These are phyloP conservation scores for Hibiscus syriacus DNA, from an alignment of 345 rosid genomes.

Conservation along the genomic window DNA sequence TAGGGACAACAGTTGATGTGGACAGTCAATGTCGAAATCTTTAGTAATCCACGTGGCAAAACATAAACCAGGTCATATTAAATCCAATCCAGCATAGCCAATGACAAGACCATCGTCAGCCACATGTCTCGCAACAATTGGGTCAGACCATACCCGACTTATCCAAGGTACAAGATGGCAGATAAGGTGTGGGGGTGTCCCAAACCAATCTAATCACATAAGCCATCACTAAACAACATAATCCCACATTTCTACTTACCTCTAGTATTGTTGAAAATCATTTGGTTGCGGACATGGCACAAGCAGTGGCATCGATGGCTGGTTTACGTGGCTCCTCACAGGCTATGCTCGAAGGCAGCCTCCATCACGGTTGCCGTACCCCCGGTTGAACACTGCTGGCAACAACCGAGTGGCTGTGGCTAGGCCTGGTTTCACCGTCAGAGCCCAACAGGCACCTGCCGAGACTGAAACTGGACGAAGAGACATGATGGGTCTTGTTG, in stretches of 20 bases:
- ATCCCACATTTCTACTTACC: conserved; percentile 25
- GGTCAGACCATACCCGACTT: conserved; percentile 33
- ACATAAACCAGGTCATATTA: neutral
- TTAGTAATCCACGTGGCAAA: conserved; percentile 25
- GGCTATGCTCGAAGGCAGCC: conserved; percentile 62
- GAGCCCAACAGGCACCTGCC: conserved; percentile 45
- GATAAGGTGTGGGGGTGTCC: conserved; percentile 36
- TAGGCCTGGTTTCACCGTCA: conserved; percentile 37
- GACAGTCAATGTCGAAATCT: too few relatives aligned
- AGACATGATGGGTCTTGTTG: conserved; percentile 62
- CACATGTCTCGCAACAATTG: conserved; percentile 22
- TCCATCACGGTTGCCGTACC: conserved; percentile 48
- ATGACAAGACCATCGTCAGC: neutral
- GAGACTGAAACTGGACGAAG: conserved; percentile 70
- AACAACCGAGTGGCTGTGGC: conserved; percentile 23
- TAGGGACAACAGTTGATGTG: too few relatives aligned
- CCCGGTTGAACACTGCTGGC: conserved; percentile 34
- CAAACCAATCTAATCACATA: conserved; percentile 41
- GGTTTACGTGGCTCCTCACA: conserved; percentile 64
- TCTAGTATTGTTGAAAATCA: too few relatives aligned
- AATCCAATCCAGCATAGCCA: conserved; percentile 31
- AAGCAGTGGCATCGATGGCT: conserved; percentile 69
- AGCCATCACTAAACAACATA: conserved; percentile 14
- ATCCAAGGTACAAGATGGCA: conserved; percentile 37
- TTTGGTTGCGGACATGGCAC: conserved; percentile 32